Evolutionary conservation across 208 protist genomes (phyloP), one percentile per base, ranked within the genome.

Genomic region (Acanthamoeba castellanii): DNA sequence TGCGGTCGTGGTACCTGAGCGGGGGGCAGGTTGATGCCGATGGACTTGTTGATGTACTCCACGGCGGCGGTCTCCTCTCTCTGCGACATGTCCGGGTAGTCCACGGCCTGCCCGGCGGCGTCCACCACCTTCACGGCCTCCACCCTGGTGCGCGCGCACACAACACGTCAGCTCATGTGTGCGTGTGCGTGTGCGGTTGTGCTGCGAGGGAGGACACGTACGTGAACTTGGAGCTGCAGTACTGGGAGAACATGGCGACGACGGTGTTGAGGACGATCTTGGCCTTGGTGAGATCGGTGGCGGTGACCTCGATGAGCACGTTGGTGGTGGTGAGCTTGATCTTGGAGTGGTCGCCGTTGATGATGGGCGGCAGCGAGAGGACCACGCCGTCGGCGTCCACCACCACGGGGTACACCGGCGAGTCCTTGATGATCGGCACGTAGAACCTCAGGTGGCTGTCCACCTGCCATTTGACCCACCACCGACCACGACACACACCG

Each of bases 1-100:
- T 64, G 57, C 20, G 95, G 92, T 85, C 1, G 37, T 37, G 99
- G 97, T 57, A 98, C 98, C 45, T 98, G 95, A 25, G 98, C 85
- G n/a, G 96, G 95, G 11, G 96, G 95, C 76, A 99, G 95, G 30
- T 98, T 82, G 57, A 99, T 97, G 30, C 99, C 99, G 81, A 99
- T 97, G 55, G 98, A 89, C 11, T 93, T 81, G 94, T 99, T 99
- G 74, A 99, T 97, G 72, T 98, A 98, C 25, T 93, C 70, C 0
- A 98, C 92, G 32, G 74, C 78, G 16, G 98, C 96, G 32, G 89
- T 95, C 14, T 92, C 34, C 50, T 90, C 82, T 9, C 93, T 30
- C 32, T 89, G 20, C 14, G 74, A 61, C 34, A 96, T 94, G 78
- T 96, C 76, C 37, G 95, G 95, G 47, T 84, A 84, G 34, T 84